Base-by-base conservation (phyloP, 2,329 filamentous ascomycete genomes). In the Aspergillus quadrilineatus region DNA sequence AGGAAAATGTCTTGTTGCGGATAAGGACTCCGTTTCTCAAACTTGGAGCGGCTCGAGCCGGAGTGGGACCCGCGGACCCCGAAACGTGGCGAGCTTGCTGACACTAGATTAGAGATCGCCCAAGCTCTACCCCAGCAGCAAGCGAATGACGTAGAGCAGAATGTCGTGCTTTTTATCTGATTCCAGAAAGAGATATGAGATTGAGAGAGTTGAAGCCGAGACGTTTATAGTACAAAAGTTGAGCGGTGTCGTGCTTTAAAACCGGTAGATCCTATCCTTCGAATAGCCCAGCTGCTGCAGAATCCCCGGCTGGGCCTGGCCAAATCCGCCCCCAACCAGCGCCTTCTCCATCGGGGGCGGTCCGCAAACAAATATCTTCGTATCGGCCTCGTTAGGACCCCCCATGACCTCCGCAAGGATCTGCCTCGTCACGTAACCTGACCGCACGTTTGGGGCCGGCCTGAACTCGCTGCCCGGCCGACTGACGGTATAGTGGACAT, bases 281-380 rank as follows among this genome's bases (percentile, higher is more conserved):
- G 34, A 26, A 22, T 53, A 57, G 3, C 57, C 57, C 12, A 59
- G 22, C 28, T 50, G 37, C 26, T 36, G 34, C n/a, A 59, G 9
- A 32, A 86, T 75, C 0, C 86, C 85, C 1, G 67, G 64, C 10
- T 74, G 67, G 6, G 39, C 34, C 30, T 58, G 46, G 26, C 73
- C 73, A 34, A 45, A 53, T 6, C 51, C 51, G 46, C 22, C 10
- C 28, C 53, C 53, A 34, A 65, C 67, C 69, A 72, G 69, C 4
- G 66, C 63, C 32, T 75, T 75, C 69, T 89, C 84, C 85, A 90
- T 89, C 0, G 79, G 77, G 1, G 86, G 85, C 15, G 88, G 88
- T 0, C 88, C 87, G 67, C 86, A 89, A 1, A 90, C 77, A 65
- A 89, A 86, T 0, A 90, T 83, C 71, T 87, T 87, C 2, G 60